phyloP scores from a whole-genome alignment of 331 rosid genomes.

The Pyracantha coccinea region DNA sequence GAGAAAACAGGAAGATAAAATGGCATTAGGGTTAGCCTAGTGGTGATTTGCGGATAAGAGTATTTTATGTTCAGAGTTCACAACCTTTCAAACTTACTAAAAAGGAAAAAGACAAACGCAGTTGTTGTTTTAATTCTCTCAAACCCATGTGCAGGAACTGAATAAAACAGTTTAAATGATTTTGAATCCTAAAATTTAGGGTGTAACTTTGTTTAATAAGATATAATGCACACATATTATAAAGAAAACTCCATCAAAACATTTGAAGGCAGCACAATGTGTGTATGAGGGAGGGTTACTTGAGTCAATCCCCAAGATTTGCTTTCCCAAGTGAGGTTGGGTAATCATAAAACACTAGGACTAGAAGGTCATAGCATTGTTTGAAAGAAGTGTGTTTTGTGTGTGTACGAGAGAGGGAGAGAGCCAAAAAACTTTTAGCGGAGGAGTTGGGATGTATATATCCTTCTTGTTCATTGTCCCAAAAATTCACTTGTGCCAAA shows the following conservation, averaged over 20 bases:
- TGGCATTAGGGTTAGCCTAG: background rate
- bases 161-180: background rate
- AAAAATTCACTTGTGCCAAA: background rate
- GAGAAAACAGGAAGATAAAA: background rate
- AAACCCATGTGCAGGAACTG: slow-evolving; percentile 33
- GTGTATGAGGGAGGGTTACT: background rate
- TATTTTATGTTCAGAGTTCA: no score
- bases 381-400: background rate
- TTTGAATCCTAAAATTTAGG: slow-evolving; percentile 24
- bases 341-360: background rate
- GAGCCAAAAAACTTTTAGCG: background rate
- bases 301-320: background rate
- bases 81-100: no score
- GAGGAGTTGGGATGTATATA: background rate
- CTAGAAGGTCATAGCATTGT: background rate
- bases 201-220: slow-evolving; percentile 14
- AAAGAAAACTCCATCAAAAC: background rate
- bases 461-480: no score
- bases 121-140: background rate
- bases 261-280: background rate
- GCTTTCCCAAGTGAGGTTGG: background rate
- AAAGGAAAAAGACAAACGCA: no score
- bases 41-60: no score
- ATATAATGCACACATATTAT: background rate
- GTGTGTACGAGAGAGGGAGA: background rate